Percentiles rank a stretch among this genome's conserved stretches.
phyloP scores from a whole-genome alignment of 2,329 filamentous ascomycete genomes.

The Colletotrichum salicis region DNA sequence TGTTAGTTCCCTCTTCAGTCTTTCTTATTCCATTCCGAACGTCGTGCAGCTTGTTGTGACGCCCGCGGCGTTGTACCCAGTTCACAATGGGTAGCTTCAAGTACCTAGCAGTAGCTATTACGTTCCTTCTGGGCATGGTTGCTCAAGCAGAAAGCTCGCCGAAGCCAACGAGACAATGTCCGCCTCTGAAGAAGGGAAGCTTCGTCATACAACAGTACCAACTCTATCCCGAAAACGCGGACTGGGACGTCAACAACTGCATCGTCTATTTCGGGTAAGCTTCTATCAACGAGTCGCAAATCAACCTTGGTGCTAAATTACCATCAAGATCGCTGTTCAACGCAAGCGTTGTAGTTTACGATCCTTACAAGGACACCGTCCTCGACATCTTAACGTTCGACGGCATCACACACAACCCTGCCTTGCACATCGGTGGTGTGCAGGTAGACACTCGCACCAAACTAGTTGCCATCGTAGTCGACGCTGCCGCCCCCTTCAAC shows the following conservation, averaged over 20 bases:
- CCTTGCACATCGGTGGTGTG: constrained; percentile 36
- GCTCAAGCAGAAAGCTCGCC: neutral
- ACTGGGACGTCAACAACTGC: constrained; percentile 46
- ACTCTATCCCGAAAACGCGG: constrained; percentile 49
- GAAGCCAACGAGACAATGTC: constrained; percentile 25
- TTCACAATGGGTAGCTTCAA: neutral
- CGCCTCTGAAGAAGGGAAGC: constrained; percentile 37
- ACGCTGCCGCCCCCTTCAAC: constrained; percentile 36
- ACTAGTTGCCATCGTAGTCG: constrained; percentile 35
- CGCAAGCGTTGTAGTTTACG: constrained; percentile 37
- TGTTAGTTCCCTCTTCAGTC: neutral
- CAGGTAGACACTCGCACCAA: constrained; percentile 32
- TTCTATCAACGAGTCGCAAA: too few relatives aligned
- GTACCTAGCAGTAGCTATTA: neutral
- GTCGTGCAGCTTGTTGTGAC: neutral
- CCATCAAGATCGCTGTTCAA: constrained; percentile 36
- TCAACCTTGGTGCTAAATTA: neutral
- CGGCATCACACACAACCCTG: constrained; percentile 32
- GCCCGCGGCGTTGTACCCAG: too few relatives aligned
- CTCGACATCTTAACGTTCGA: constrained; percentile 35
- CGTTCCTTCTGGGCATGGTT: neutral
- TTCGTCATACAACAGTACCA: constrained; percentile 44
- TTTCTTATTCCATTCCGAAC: neutral
- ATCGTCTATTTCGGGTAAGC: constrained; percentile 46
- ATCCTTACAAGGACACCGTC: constrained; percentile 35